Evolutionary conservation across 495 filamentous ascomycete genomes (phyloP).

Genomic region (Xylaria intraflava): DNA sequence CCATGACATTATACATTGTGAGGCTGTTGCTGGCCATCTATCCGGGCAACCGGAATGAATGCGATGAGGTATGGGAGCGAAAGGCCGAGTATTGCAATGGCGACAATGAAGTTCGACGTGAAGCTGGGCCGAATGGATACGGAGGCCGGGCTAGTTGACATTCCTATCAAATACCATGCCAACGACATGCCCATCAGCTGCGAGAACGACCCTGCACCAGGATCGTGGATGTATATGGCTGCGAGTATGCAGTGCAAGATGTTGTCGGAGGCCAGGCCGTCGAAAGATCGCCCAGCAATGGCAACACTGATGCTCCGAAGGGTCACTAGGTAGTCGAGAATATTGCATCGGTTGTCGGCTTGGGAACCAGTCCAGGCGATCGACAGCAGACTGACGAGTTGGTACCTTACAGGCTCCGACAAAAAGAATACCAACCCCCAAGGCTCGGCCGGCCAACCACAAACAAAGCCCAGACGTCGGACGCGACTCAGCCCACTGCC

Average conservation of each 20-base stretch:
- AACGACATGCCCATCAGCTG: slow-evolving; percentile 4
- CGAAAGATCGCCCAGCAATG: slow-evolving; percentile 6
- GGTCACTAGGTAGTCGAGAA: background rate
- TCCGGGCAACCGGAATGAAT: background rate
- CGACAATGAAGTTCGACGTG: background rate
- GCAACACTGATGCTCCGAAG: slow-evolving; percentile 5
- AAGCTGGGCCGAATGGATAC: slow-evolving; percentile 2
- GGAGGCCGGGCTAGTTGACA: slow-evolving; percentile 4
- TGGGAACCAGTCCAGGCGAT: background rate
- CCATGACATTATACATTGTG: background rate
- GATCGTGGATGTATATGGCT: slow-evolving; percentile 5
- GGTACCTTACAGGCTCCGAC: background rate
- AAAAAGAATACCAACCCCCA: background rate
- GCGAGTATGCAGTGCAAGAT: slow-evolving; percentile 6
- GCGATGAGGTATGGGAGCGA: background rate
- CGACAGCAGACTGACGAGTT: background rate
- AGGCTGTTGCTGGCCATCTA: background rate
- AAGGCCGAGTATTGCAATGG: slow-evolving; percentile 3
- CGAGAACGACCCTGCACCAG: background rate
- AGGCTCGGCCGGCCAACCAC: background rate
- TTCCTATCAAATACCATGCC: slow-evolving; percentile 8
- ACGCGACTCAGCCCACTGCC: slow-evolving; percentile 1
- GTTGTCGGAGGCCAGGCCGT: slow-evolving; percentile 8
- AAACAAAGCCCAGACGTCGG: slow-evolving; percentile 1
- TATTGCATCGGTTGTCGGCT: background rate